These are phyloP conservation scores for Nemania sp. DNA, from an alignment of 2,329 filamentous ascomycete species.

Conservation along the genomic window DNA sequence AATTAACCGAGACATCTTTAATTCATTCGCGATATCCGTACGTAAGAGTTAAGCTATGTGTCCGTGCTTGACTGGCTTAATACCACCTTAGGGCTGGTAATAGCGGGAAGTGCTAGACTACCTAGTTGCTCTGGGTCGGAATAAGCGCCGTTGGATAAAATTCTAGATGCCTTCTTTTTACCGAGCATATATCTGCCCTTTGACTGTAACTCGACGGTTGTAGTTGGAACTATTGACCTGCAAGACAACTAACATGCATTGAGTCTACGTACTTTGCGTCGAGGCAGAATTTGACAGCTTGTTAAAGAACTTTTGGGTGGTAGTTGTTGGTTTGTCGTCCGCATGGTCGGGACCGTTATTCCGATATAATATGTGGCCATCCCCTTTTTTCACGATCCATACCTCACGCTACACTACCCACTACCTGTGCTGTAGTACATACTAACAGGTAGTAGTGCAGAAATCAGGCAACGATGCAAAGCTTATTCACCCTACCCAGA, in stretches of 20 bases:
- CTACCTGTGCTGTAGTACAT: too few relatives aligned
- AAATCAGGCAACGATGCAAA: neutral
- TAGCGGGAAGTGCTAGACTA: neutral
- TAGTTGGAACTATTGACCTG: neutral
- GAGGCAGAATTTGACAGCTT: neutral
- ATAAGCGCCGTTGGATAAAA: neutral
- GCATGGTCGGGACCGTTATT: neutral
- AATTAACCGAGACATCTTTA: neutral
- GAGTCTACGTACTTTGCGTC: neutral
- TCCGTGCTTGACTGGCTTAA: neutral
- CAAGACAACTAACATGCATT: neutral
- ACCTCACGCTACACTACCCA: too few relatives aligned
- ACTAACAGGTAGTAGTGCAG: neutral
- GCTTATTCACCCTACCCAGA: slow-evolving; percentile 10
- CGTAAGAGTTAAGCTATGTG: neutral
- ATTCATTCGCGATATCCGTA: neutral
- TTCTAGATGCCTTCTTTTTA: neutral
- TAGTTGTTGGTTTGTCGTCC: neutral
- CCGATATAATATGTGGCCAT: neutral
- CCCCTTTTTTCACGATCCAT: slow-evolving; percentile 1
- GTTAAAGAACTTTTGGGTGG: neutral
- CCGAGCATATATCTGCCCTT: neutral
- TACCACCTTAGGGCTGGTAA: neutral
- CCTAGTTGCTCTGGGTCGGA: neutral
- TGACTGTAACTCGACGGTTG: neutral